Percentiles rank a stretch among this genome's conserved stretches.
Conservation (phyloP, 441 rosid species). For the Lepidium campestre region DNA sequence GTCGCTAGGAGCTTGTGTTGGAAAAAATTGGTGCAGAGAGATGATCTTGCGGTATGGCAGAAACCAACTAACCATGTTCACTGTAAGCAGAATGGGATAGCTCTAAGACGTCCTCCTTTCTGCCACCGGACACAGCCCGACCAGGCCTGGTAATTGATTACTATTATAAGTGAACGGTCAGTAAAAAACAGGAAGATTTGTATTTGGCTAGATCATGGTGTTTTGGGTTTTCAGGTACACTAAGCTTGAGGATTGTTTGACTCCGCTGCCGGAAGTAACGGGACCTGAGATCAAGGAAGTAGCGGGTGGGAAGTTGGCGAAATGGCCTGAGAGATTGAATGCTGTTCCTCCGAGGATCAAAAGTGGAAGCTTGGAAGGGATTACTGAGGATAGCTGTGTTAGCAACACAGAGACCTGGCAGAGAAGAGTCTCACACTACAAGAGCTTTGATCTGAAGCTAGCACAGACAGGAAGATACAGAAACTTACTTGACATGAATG, state of each 20-base stretch:
- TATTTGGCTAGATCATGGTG: neutral
- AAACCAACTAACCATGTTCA: slow-evolving; percentile 63
- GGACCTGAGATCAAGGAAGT: slow-evolving; percentile 31
- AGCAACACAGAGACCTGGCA: slow-evolving; percentile 44
- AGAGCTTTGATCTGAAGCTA: slow-evolving; percentile 37
- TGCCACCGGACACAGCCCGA: slow-evolving; percentile 48
- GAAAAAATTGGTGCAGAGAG: slow-evolving; percentile 48
- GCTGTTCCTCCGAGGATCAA: slow-evolving; percentile 53
- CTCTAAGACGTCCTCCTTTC: slow-evolving; percentile 41
- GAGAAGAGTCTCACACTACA: slow-evolving; percentile 43
- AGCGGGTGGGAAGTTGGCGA: slow-evolving; percentile 45
- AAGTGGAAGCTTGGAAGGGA: slow-evolving; percentile 37
- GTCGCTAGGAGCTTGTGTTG: slow-evolving; percentile 56
- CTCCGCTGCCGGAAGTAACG: slow-evolving; percentile 44
- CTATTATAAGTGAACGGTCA: neutral
- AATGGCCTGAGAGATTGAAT: slow-evolving; percentile 55
- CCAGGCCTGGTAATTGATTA: slow-evolving; percentile 43
- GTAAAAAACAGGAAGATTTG: neutral
- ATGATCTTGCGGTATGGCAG: slow-evolving; percentile 56
- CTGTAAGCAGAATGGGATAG: slow-evolving; percentile 42
- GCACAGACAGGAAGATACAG: slow-evolving; percentile 47
- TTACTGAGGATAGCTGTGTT: slow-evolving; percentile 27
- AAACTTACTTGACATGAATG: slow-evolving; percentile 60
- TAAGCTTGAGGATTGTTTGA: slow-evolving; percentile 47
- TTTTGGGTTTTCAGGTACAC: slow-evolving; percentile 40